Base-by-base conservation (phyloP, 1,139 yeast species). In the Debaryomyces psychrophilus region DNA sequence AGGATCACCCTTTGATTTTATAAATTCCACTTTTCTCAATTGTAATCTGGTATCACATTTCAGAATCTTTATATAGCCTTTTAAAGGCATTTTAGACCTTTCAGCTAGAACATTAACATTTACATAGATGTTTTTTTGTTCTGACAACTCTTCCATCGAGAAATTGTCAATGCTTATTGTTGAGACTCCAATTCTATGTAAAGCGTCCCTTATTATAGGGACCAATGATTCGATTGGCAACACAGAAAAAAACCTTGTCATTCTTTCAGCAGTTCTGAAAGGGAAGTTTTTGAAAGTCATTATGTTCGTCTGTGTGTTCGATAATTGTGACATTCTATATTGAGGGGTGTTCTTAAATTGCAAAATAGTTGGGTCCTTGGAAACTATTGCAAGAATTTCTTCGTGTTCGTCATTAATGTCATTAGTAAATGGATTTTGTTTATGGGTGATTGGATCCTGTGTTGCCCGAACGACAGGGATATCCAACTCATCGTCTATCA, bases 1-100 rank as follows among this genome's bases (percentile, higher is more conserved):
- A 0, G 88, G 88, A 62, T 84, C 87, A 0, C 87, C 87, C 31
- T 71, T 71, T 4, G 73, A 66, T 53, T 80, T 79, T 36, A 72
- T 62, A 55, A 84, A 82, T 45, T 76, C 79, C 1, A 83, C 71
- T 35, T 68, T 70, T 47, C 76, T 69, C 42, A 76, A 62, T 5
- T 61, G 53, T 35, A 67, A 45, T 8, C 67, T 56, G 23, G 56
- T 65, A 2, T 44, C 46, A 37, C 48, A 44, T 25, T 34, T 35
- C 40, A 58, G 26, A 18, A 82, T 69, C 35, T 65, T 68, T 31
- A 82, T 71, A 20, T 66, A 61, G 1, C 89, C 87, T 17, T 68
- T 58, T 25, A 83, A 59, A 1, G 66, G 69, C 53, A 72, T 65
- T 44, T 73, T 75, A 31, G 76, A 69, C 34, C 79, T 66, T 54